Conservation (phyloP, 805 yeast genomes). For the Candida takata region DNA sequence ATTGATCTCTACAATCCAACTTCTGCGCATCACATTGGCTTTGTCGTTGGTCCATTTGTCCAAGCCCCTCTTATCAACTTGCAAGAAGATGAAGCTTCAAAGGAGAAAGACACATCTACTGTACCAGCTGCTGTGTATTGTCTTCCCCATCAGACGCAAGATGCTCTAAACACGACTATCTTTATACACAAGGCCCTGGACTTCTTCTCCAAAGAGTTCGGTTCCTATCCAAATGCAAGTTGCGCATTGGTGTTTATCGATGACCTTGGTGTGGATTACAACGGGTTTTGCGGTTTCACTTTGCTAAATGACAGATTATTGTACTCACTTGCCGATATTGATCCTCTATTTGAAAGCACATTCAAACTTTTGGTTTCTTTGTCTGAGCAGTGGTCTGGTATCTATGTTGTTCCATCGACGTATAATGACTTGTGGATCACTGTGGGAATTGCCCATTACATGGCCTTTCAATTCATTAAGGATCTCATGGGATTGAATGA, state of each 20-base stretch:
- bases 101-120: conserved; percentile 32
- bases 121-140: conserved; percentile 58
- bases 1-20: conserved; percentile 78
- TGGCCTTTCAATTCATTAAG: conserved; percentile 67
- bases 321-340: conserved; percentile 69
- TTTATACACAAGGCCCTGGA: conserved; percentile 76
- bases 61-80: conserved; percentile 46
- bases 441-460: conserved; percentile 74
- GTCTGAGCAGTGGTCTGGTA: conserved; percentile 90
- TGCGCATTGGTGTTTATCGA: conserved; percentile 71
- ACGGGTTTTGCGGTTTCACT: conserved; percentile 71
- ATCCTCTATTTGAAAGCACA: conserved; percentile 67
- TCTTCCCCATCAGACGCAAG: conserved; percentile 48
- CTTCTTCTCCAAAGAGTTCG: conserved; percentile 78
- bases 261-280: conserved; percentile 40
- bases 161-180: conserved; percentile 65
- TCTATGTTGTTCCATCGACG: conserved; percentile 75
- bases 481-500: conserved; percentile 80
- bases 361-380: conserved; percentile 61
- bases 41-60: conserved; percentile 88
- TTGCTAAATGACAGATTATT: conserved; percentile 53
- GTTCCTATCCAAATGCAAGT: conserved; percentile 86
- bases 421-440: conserved; percentile 86
- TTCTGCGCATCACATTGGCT: conserved; percentile 91
- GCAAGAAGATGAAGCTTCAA: conserved; percentile 27